These are phyloP conservation scores for Penicillium canescens DNA, from an alignment of 495 filamentous ascomycete genomes.

Conservation along the genomic window DNA sequence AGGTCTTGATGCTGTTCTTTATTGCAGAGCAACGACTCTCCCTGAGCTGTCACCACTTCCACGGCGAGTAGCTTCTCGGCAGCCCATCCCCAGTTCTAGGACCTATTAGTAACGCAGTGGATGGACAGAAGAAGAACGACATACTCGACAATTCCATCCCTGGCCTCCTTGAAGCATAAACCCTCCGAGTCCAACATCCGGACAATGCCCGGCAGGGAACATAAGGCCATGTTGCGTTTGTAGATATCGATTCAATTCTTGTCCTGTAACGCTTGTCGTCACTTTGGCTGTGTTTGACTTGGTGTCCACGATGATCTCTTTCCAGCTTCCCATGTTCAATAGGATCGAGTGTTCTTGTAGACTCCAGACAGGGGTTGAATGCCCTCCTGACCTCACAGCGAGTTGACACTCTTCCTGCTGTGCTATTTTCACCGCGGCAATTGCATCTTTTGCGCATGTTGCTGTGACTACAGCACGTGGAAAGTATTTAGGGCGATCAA, in stretches of 20 bases:
- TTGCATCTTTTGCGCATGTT: slow-evolving; percentile 35
- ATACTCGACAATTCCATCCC: slow-evolving; percentile 56
- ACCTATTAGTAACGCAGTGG: slow-evolving; percentile 12
- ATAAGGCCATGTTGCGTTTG: slow-evolving; percentile 30
- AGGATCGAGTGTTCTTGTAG: slow-evolving; percentile 51
- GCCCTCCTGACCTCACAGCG: slow-evolving; percentile 54
- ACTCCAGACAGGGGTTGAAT: slow-evolving; percentile 55
- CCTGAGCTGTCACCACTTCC: slow-evolving; percentile 51
- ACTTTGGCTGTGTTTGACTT: slow-evolving; percentile 31
- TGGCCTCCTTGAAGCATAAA: slow-evolving; percentile 57
- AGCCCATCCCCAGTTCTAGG: slow-evolving; percentile 53
- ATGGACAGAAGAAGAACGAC: neutral
- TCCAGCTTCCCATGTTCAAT: slow-evolving; percentile 44
- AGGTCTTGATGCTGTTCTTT: slow-evolving; percentile 44
- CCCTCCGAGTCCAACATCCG: slow-evolving; percentile 56
- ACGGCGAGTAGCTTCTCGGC: slow-evolving; percentile 48
- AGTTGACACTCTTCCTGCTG: slow-evolving; percentile 36
- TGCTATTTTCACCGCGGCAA: slow-evolving; percentile 46
- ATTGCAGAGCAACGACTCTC: slow-evolving; percentile 37
- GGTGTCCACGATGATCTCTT: slow-evolving; percentile 36
- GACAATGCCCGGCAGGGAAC: slow-evolving; percentile 55
- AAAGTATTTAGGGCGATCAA: slow-evolving; percentile 35
- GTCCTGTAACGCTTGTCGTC: slow-evolving; percentile 46
- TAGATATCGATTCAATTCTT: slow-evolving; percentile 42
- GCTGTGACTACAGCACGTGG: slow-evolving; percentile 49